A percentile compares a stretch with the other conserved stretches of the same genome.
Conservation (phyloP, 148 eudicot species). For the Hydrangea macrophylla region DNA sequence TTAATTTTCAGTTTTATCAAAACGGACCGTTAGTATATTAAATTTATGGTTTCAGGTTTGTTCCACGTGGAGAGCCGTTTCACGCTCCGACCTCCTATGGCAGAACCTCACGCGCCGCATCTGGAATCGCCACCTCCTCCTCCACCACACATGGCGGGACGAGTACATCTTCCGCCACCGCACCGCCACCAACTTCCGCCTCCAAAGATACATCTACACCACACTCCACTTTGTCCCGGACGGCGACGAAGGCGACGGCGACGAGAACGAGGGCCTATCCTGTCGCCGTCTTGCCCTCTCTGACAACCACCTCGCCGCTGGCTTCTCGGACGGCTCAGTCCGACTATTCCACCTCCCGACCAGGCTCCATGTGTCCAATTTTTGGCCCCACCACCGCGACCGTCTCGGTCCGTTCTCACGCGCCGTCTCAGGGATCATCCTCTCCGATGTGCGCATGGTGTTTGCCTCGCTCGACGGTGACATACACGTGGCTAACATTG, state of each 20-base stretch:
- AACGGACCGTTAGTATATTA: too few relatives aligned
- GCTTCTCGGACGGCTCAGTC: slow-evolving; percentile 76
- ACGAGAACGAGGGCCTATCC: slow-evolving; percentile 25
- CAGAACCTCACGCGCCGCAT: slow-evolving; percentile 59
- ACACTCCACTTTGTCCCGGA: slow-evolving; percentile 39
- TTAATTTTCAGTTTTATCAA: too few relatives aligned
- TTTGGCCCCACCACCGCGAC: slow-evolving; percentile 55
- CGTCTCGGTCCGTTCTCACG: slow-evolving; percentile 65
- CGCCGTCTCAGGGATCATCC: slow-evolving; percentile 68
- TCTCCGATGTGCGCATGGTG: slow-evolving; percentile 31
- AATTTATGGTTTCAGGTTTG: slow-evolving; percentile 52
- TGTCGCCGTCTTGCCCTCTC: slow-evolving; percentile 77
- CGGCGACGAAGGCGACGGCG: slow-evolving; percentile 25
- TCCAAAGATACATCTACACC: slow-evolving; percentile 29
- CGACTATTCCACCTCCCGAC: slow-evolving; percentile 61
- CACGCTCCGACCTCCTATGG: slow-evolving; percentile 78
- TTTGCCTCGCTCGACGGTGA: slow-evolving; percentile 83
- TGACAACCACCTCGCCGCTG: slow-evolving; percentile 58
- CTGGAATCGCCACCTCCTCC: slow-evolving; percentile 50
- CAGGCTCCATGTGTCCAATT: slow-evolving; percentile 47
- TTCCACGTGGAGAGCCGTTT: slow-evolving; percentile 76
- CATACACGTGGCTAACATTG: slow-evolving; percentile 44
- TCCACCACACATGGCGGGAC: slow-evolving; percentile 59
- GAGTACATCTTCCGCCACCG: slow-evolving; percentile 71
- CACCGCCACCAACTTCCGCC: slow-evolving; percentile 65